Evolutionary conservation across 805 yeast genomes (phyloP), one percentile per base, ranked within the genome.

Genomic region (Ogataea degrootiae): DNA sequence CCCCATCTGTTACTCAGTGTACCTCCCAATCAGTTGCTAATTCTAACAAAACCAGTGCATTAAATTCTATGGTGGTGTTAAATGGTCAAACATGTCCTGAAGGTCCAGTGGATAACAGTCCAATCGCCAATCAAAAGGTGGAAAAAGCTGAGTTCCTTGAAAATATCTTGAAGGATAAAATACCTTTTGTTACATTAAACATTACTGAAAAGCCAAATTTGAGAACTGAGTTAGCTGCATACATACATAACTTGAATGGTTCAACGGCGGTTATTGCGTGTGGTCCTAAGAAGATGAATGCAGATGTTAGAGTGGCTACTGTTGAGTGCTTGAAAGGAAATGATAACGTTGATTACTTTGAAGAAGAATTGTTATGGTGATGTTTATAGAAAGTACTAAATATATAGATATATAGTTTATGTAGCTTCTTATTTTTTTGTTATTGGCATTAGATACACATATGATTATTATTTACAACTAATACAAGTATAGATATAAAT

Each of bases 311-410:
- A 23, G 48, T 55, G 6, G 66, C 66, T 1, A 62, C 66, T 16
- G 64, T 65, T 1, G 51, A 56, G 41, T 60, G 68, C 43, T 52
- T 68, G 23, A 56, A 54, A 39, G 49, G 49, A 3, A 49, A 58
- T 11, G 53, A 52, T 39, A 59, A 57, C 45, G 61, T 68, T 37
- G 72, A 69, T 46, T 68, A 67, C 42, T 67, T 61, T 49, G 73
- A 69, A 44, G 70, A 69, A 48, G 71, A 69, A 45, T 51, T 69
- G 34, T 52, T 67, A 31, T 69, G 72, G 73, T 67, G 50, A 47
- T n/a, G 34, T 15, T 39, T 15, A 26, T n/a, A 11, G 6, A 34
- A 15, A 34, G 17, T 34, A 15, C 35, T 4, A 34, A 6, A 15
- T n/a, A 15, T 15, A n/a, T 15, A 15, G 12, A 15, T 15, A 15